phyloP scores from a whole-genome alignment of 345 rosid genomes.

The Pistacia atlantica region DNA sequence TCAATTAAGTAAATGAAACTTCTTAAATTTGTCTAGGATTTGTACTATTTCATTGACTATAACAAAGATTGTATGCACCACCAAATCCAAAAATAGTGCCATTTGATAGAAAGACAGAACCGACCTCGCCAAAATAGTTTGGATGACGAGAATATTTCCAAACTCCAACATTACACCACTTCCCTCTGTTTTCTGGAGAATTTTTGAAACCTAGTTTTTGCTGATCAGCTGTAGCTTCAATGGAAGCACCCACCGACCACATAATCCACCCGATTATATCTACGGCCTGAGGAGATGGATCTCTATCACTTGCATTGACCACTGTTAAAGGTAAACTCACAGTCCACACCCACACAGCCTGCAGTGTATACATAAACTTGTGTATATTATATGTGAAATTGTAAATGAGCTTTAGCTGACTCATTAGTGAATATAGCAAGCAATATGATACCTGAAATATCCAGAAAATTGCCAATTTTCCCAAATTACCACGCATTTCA shows the following conservation, averaged over 20 bases:
- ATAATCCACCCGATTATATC: constrained; percentile 89
- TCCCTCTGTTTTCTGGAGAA: constrained; percentile 75
- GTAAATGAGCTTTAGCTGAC: constrained; percentile 1
- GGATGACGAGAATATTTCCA: constrained; percentile 93
- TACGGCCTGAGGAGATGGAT: constrained; percentile 59
- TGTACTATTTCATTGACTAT: background rate
- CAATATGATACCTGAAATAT: constrained; percentile 62
- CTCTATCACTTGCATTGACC: constrained; percentile 72
- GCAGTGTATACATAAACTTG: constrained; percentile 20
- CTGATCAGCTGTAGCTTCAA: constrained; percentile 87
- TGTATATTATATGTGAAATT: background rate
- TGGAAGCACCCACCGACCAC: constrained; percentile 60
- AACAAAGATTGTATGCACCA: background rate
- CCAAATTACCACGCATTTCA: constrained; percentile 76
- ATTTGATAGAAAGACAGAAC: constrained; percentile 20
- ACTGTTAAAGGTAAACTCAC: constrained; percentile 91
- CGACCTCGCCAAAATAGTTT: constrained; percentile 95
- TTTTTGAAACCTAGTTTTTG: constrained; percentile 83
- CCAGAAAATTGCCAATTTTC: constrained; percentile 81
- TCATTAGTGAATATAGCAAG: constrained; percentile 1
- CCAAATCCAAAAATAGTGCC: background rate
- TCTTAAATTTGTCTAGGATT: background rate
- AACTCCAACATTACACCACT: constrained; percentile 79
- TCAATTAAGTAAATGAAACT: background rate
- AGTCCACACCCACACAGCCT: constrained; percentile 98